phyloP scores from a whole-genome alignment of 2,329 filamentous ascomycete genomes.

The Decorospora gaudefroyi region DNA sequence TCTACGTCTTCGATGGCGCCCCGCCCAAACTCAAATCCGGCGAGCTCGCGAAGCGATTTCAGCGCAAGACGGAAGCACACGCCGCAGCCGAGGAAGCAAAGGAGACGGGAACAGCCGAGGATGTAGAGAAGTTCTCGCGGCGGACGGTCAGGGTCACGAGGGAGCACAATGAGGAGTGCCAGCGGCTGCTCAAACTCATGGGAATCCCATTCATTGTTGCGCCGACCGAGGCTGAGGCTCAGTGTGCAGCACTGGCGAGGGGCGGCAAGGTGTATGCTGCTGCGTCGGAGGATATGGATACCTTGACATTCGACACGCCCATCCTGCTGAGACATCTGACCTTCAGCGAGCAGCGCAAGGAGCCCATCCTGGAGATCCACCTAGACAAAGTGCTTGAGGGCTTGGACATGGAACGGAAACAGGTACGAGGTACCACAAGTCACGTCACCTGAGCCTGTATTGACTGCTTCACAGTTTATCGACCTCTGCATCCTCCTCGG shows the following conservation, averaged over 20 bases:
- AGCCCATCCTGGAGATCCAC: constrained; percentile 94
- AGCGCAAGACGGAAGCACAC: constrained; percentile 89
- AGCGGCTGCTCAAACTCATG: constrained; percentile 89
- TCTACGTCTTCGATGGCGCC: constrained; percentile 97
- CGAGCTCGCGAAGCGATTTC: constrained; percentile 93
- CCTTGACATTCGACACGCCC: constrained; percentile 89
- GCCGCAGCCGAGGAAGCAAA: constrained; percentile 93
- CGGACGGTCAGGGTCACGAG: constrained; percentile 92
- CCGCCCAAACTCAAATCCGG: constrained; percentile 97
- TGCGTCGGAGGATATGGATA: constrained; percentile 98
- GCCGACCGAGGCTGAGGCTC: constrained; percentile 94
- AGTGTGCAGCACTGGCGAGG: constrained; percentile 86
- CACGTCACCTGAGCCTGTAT: constrained; percentile 5
- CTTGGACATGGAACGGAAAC: constrained; percentile 81
- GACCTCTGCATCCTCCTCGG: constrained; percentile 97
- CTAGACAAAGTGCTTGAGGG: constrained; percentile 85
- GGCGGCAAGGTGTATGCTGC: constrained; percentile 96
- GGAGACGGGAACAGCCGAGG: constrained; percentile 93
- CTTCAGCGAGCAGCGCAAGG: constrained; percentile 95
- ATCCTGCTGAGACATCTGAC: constrained; percentile 91
- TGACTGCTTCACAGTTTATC: constrained; percentile 69
- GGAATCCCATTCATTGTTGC: constrained; percentile 93
- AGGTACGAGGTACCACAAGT: constrained; percentile 59
- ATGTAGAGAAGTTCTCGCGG: constrained; percentile 97
- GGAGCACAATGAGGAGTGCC: constrained; percentile 96